These are phyloP conservation scores for Candida golubevii DNA, from an alignment of 805 yeast genomes.

Conservation along the genomic window DNA sequence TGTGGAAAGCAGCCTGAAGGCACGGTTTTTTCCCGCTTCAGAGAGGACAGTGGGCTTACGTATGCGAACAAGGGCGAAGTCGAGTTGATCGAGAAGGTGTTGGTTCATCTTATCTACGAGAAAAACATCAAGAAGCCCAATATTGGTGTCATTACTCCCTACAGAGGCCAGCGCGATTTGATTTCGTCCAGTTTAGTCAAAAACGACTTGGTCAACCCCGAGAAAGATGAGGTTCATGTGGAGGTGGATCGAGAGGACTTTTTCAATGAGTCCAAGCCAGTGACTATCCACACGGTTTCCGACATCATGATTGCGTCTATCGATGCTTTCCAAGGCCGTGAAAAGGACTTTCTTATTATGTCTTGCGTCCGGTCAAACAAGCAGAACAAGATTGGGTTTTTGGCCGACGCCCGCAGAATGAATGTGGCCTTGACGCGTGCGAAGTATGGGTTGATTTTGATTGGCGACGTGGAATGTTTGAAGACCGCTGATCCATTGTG, in stretches of 20 bases:
- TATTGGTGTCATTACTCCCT: slow-evolving; percentile 68
- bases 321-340: slow-evolving; percentile 60
- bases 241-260: slow-evolving; percentile 63
- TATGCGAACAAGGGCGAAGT: slow-evolving; percentile 56
- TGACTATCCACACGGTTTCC: slow-evolving; percentile 46
- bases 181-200: slow-evolving; percentile 47
- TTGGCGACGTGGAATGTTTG: slow-evolving; percentile 16
- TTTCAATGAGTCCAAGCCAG: slow-evolving; percentile 40
- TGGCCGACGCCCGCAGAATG: slow-evolving; percentile 79
- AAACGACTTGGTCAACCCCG: slow-evolving; percentile 56
- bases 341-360: slow-evolving; percentile 47
- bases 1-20: slow-evolving; percentile 44
- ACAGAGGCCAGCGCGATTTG: slow-evolving; percentile 67
- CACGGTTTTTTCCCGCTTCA: slow-evolving; percentile 43
- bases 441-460: slow-evolving; percentile 61
- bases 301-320: slow-evolving; percentile 42
- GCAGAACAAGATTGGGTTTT: slow-evolving; percentile 71
- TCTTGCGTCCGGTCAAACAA: slow-evolving; percentile 66
- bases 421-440: slow-evolving; percentile 91
- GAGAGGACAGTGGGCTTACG: slow-evolving; percentile 53
- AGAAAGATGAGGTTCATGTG: slow-evolving; percentile 40
- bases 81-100: slow-evolving; percentile 40
- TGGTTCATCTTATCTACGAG: slow-evolving; percentile 50
- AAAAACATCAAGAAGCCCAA: slow-evolving; percentile 46
- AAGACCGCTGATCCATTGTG: slow-evolving; percentile 13